phyloP scores from a whole-genome alignment of 1,139 yeast species.

The Geotrichum europaeum region DNA sequence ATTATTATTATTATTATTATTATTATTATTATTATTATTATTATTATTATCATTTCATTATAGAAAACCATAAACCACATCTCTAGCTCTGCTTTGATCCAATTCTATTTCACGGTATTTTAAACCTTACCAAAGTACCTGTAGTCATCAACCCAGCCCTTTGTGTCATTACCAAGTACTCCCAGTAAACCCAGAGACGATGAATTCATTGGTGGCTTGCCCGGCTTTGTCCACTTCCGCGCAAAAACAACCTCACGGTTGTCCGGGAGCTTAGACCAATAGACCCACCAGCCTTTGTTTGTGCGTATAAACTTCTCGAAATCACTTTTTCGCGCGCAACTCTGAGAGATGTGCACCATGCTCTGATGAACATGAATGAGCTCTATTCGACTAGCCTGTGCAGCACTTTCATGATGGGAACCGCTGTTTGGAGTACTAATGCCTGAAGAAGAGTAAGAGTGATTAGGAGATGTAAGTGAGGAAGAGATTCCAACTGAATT shows the following conservation, averaged over 20 bases:
- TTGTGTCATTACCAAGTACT: conserved; percentile 31
- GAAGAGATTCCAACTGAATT: neutral
- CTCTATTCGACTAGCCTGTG: conserved; percentile 21
- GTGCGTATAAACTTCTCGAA: conserved; percentile 30
- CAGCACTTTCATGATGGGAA: conserved; percentile 3
- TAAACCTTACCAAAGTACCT: conserved; percentile 28
- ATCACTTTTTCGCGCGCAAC: conserved; percentile 21
- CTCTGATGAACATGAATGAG: conserved; percentile 28
- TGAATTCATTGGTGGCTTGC: conserved; percentile 21
- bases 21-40: neutral
- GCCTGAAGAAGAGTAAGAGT: neutral
- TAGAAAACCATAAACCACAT: neutral
- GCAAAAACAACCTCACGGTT: conserved; percentile 28
- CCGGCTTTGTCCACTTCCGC: conserved; percentile 25
- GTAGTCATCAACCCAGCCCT: conserved; percentile 29
- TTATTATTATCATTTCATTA: neutral
- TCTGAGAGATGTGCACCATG: conserved; percentile 21
- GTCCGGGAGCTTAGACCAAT: conserved; percentile 28
- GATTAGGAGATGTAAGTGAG: neutral
- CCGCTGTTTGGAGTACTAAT: neutral
- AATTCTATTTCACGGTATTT: neutral
- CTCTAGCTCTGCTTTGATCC: neutral
- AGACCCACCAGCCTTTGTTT: conserved; percentile 31
- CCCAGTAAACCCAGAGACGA: conserved; percentile 24
- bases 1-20: too few relatives aligned